phyloP scores from a whole-genome alignment of 805 yeast species.

The Yamadazyma laniorum region DNA sequence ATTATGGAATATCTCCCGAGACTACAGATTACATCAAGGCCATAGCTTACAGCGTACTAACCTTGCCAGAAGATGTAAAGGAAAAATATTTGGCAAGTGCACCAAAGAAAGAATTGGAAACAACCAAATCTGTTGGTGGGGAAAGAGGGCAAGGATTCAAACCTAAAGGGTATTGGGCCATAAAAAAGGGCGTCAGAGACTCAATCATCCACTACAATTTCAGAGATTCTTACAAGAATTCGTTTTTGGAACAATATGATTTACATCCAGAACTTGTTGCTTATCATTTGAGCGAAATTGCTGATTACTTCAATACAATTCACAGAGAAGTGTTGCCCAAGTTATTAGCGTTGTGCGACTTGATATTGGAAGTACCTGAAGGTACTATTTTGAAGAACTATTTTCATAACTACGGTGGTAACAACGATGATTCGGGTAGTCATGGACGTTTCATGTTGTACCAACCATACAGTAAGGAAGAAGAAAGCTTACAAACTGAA shows the following conservation, averaged over 20 bases:
- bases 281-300: conserved; percentile 39
- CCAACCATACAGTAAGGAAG: conserved; percentile 22
- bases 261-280: conserved; percentile 41
- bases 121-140: conserved; percentile 36
- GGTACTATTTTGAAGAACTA: conserved; percentile 39
- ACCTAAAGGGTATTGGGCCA: conserved; percentile 49
- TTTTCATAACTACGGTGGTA: conserved; percentile 39
- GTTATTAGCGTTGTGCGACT: conserved; percentile 40
- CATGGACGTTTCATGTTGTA: conserved; percentile 31
- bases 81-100: conserved; percentile 27
- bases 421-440: conserved; percentile 21
- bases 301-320: conserved; percentile 36
- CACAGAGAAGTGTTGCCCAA: conserved; percentile 38
- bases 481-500: conserved; percentile 29
- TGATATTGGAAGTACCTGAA: conserved; percentile 47
- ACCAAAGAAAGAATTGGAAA: conserved; percentile 27
- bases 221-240: conserved; percentile 36
- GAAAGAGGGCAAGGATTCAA: conserved; percentile 49
- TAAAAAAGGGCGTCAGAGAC: conserved; percentile 43
- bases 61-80: conserved; percentile 26
- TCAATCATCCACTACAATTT: conserved; percentile 45
- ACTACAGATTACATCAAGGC: conserved; percentile 20
- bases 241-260: conserved; percentile 23
- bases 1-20: conserved; percentile 21
- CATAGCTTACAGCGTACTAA: conserved; percentile 25